Percentiles rank a stretch among this genome's conserved stretches.
Conservation (phyloP, 2,329 filamentous ascomycete genomes). For the Beauveria pseudobassiana region DNA sequence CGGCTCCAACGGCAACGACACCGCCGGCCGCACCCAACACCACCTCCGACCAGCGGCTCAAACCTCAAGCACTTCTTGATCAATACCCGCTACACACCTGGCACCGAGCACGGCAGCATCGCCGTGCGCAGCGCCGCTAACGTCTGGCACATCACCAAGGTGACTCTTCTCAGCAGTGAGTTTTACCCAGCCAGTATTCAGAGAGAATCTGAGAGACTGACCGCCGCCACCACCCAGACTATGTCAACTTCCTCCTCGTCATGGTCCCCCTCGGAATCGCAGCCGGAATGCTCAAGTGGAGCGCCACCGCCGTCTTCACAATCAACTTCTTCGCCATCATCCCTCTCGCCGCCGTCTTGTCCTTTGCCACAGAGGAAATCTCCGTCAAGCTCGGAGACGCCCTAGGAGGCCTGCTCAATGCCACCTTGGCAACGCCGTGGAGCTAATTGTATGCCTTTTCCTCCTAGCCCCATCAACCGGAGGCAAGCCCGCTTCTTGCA, state of each 20-base stretch:
- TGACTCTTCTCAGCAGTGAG: conserved; percentile 52
- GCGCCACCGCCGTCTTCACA: conserved; percentile 60
- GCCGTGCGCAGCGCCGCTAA: conserved; percentile 39
- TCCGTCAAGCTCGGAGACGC: conserved; percentile 65
- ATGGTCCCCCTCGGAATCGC: conserved; percentile 68
- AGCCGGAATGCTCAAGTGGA: conserved; percentile 55
- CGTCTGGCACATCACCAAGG: conserved; percentile 48
- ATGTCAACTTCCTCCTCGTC: conserved; percentile 64
- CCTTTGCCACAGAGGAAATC: conserved; percentile 73
- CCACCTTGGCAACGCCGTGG: conserved; percentile 73
- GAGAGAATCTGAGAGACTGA: not conserved
- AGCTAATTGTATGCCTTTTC: conserved; percentile 57
- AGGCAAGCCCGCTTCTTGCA: not conserved
- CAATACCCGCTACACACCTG: conserved; percentile 42
- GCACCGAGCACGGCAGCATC: conserved; percentile 39
- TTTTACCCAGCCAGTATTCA: conserved; percentile 14
- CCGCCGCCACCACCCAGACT: conserved; percentile 30
- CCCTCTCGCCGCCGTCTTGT: conserved; percentile 64
- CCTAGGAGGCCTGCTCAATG: conserved; percentile 65
- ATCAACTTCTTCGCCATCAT: conserved; percentile 79
- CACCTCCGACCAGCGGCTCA: conserved; percentile 8
- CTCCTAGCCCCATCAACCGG: not conserved
- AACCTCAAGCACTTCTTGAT: conserved; percentile 37
- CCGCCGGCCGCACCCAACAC: not conserved
- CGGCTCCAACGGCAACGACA: not conserved